phyloP scores from a whole-genome alignment of 306 rosid genomes.

The Vigna mungo region DNA sequence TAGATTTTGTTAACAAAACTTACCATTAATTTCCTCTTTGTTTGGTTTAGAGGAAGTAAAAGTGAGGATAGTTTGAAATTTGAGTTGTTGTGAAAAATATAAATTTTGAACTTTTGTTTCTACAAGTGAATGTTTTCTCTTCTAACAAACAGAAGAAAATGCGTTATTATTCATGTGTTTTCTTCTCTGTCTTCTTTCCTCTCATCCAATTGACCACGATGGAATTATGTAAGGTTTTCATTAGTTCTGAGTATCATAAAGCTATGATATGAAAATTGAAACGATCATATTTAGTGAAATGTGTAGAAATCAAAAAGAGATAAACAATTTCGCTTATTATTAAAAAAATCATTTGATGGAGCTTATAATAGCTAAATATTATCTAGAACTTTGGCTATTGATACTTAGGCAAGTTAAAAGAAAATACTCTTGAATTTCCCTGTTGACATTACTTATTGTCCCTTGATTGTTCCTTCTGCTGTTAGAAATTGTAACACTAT shows the following conservation, averaged over 20 bases:
- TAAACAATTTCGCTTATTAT: neutral
- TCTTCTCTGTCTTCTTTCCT: neutral
- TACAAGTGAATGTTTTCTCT: neutral
- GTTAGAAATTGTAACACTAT: neutral
- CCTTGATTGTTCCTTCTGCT: neutral
- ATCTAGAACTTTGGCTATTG: neutral
- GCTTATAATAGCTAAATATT: neutral
- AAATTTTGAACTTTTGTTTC: neutral
- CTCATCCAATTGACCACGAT: neutral
- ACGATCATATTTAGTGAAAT: neutral
- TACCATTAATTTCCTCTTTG: too few species aligned
- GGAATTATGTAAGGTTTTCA: neutral
- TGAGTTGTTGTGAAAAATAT: neutral
- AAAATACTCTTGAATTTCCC: neutral
- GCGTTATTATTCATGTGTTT: neutral
- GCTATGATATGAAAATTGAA: neutral
- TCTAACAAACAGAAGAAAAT: neutral
- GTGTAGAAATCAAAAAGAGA: neutral
- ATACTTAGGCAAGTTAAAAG: neutral
- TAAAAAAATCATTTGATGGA: neutral
- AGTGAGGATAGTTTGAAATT: neutral
- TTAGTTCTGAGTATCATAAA: neutral
- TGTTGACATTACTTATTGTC: conserved; percentile 20
- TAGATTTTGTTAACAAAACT: neutral
- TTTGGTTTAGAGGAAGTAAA: neutral